Evolutionary conservation across 1,284 basidiomycete species (phyloP).

Genomic region (Inonotus hispidus): DNA sequence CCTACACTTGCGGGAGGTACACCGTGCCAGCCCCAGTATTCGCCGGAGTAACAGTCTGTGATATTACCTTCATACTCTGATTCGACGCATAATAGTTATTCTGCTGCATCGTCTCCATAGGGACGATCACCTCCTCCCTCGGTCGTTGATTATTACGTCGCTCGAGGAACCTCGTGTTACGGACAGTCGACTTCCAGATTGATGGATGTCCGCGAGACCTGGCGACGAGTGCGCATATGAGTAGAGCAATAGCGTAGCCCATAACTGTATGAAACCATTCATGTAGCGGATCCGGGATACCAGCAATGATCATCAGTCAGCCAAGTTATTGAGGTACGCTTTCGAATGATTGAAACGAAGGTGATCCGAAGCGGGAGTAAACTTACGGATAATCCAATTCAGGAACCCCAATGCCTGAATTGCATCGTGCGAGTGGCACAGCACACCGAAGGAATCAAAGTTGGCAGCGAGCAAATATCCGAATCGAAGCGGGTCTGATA

Average conservation of each 20-base stretch:
- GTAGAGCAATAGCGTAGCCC: conserved; percentile 18
- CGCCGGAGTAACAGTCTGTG: neutral
- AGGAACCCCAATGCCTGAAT: conserved; percentile 14
- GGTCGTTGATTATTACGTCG: neutral
- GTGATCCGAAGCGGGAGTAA: neutral
- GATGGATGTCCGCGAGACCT: neutral
- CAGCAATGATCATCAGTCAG: neutral
- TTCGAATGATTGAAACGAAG: neutral
- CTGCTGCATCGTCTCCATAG: neutral
- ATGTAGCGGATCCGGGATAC: neutral
- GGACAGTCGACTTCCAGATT: conserved; percentile 13
- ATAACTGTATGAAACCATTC: conserved; percentile 7
- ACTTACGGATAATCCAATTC: conserved; percentile 17
- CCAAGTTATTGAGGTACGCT: neutral
- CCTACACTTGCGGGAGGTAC: neutral
- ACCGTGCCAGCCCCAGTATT: neutral
- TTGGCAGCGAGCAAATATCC: conserved; percentile 1
- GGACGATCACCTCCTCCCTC: neutral
- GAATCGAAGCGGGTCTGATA: neutral
- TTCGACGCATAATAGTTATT: neutral
- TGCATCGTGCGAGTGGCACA: conserved; percentile 12
- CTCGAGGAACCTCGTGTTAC: conserved; percentile 12
- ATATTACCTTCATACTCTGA: neutral
- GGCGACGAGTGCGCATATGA: conserved; percentile 17
- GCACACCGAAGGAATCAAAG: conserved; percentile 3